Evolutionary conservation across 768 basidiomycete species (phyloP), one percentile per base, ranked within the genome.

Genomic region (Xerocomellus intermedius): DNA sequence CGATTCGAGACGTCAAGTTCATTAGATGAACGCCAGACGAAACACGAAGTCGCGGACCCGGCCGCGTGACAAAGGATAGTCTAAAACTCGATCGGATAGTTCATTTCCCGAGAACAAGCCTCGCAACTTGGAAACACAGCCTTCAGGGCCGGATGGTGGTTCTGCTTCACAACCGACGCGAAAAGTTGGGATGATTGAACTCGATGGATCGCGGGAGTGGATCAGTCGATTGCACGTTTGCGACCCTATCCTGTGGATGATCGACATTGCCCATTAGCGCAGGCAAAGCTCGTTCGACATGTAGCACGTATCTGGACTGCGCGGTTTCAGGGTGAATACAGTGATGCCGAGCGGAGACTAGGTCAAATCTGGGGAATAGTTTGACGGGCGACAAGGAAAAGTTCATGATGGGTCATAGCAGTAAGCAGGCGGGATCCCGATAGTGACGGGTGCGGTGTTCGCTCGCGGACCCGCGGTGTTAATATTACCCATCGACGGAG

Each of bases 121-220:
- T 6, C 71, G 74, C 16, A 69, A 74, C 0, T 38, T 73, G 22
- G 60, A 62, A 41, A 48, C 74, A 37, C 70, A 69, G 13, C 70
- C 60, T 26, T 24, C 45, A 3, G 26, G 24, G 21, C 45, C 60
- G 17, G 22, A 32, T 16, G 14, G 38, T 48, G 52, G 38, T 48
- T 33, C 26, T 26, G 26, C 26, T 26, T 26, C 5, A 30, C 21
- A 58, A n/a, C 58, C 51, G 44, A 62, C 55, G 42, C 39, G 58
- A 8, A 56, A 63, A 36, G 26, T 14, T 90, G 82, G 60, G 89
- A 89, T 21, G 89, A 91, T 68, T 56, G 79, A 81, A 21, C 90
- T 91, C 57, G 91, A 92, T 58, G 89, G 86, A 14, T 89, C 89
- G 69, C 94, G 93, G 9, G 94, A 95, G 68, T 98, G 97, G 97